Conservation (phyloP, 1,284 basidiomycete species). For the Paramarasmius palmivorus region DNA sequence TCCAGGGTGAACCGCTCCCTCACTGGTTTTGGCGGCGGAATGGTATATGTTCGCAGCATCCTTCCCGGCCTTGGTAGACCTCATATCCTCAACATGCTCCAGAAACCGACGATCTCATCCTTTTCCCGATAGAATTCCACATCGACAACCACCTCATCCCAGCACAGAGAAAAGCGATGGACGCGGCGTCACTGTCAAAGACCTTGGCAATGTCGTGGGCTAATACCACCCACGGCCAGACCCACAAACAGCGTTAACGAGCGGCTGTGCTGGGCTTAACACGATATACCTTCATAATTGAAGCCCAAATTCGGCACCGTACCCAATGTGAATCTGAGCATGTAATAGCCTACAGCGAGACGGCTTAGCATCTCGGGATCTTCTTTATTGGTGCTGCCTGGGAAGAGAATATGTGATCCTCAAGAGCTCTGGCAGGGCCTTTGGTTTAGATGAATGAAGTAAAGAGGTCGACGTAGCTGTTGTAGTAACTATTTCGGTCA, state of each 20-base stretch:
- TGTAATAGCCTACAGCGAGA: conserved; percentile 61
- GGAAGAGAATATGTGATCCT: conserved; percentile 59
- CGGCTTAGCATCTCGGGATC: conserved; percentile 62
- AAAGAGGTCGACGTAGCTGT: conserved; percentile 61
- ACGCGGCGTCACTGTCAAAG: too few relatives aligned
- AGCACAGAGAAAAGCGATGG: too few relatives aligned
- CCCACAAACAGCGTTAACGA: conserved; percentile 26
- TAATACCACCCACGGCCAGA: conserved; percentile 43
- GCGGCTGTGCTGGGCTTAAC: too few relatives aligned
- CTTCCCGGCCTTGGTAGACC: too few relatives aligned
- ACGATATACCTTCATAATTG: conserved; percentile 57
- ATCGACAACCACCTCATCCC: too few relatives aligned
- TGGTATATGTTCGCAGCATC: too few relatives aligned
- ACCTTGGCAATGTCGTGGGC: too few relatives aligned
- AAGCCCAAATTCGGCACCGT: conserved; percentile 64
- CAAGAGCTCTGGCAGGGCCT: conserved; percentile 47
- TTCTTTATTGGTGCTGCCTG: conserved; percentile 30
- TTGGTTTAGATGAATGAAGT: conserved; percentile 34
- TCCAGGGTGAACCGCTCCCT: too few relatives aligned
- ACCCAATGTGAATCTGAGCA: conserved; percentile 64
- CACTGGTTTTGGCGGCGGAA: too few relatives aligned
- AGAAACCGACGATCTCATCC: too few relatives aligned
- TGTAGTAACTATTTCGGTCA: conserved; percentile 53
- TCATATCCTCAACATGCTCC: too few relatives aligned
- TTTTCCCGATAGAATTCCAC: too few relatives aligned